Evolutionary conservation across 2,329 filamentous ascomycete species (phyloP).

Genomic region (Blastomyces silverae): DNA sequence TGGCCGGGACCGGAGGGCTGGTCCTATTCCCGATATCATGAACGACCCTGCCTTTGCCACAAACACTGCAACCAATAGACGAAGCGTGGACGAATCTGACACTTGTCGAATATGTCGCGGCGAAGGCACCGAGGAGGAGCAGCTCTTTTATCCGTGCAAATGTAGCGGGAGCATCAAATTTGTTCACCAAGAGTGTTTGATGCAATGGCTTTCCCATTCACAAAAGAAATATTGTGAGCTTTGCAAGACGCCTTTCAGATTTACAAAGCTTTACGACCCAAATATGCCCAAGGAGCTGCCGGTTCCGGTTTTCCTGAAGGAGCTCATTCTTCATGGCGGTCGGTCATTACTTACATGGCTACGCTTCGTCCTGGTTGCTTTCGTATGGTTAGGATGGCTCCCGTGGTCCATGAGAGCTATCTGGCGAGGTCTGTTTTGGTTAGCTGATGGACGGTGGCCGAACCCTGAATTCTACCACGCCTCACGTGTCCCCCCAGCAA

Average conservation of each 20-base stretch:
- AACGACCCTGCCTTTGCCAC: conserved; percentile 50
- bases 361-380: conserved; percentile 67
- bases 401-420: conserved; percentile 86
- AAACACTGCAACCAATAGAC: conserved; percentile 35
- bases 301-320: conserved; percentile 68
- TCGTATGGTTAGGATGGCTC: conserved; percentile 82
- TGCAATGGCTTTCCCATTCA: conserved; percentile 98
- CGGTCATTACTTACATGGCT: conserved; percentile 70
- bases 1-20: background rate
- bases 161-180: conserved; percentile 98
- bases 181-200: conserved; percentile 94
- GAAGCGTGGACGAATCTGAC: conserved; percentile 53
- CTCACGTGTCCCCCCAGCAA: conserved; percentile 18
- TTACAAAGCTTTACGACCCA: conserved; percentile 94
- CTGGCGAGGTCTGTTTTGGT: conserved; percentile 92
- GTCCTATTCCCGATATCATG: conserved; percentile 46
- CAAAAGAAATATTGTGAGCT: conserved; percentile 99
- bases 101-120: conserved; percentile 97
- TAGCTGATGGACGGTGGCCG: conserved; percentile 69
- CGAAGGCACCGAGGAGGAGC: conserved; percentile 73
- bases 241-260: conserved; percentile 96
- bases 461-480: conserved; percentile 26
- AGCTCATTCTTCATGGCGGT: conserved; percentile 66
- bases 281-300: conserved; percentile 86
- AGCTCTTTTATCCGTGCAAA: conserved; percentile 95